Percentiles rank a stretch among this genome's conserved stretches.
Evolutionary conservation across 2,329 filamentous ascomycete genomes (phyloP).

Genomic region (Fusarium sp.): DNA sequence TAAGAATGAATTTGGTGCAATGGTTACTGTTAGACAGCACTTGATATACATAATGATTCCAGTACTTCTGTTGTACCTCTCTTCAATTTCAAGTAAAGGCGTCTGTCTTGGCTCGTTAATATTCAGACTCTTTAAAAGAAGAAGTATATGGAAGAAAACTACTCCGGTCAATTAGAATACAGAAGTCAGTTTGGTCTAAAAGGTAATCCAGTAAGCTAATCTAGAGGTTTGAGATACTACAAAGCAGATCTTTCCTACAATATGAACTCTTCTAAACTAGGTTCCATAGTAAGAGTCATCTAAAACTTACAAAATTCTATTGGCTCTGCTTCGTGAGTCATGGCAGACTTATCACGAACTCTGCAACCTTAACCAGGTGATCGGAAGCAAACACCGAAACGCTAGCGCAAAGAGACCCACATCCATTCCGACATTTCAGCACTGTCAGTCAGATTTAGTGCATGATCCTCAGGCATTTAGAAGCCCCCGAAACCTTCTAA

Average conservation of each 20-base stretch:
- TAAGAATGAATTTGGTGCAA: accelerated
- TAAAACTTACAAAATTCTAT: accelerated
- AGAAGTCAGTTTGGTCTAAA: accelerated
- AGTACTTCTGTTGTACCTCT: accelerated
- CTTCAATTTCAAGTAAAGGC: accelerated
- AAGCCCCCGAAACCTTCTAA: background rate
- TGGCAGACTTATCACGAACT: background rate
- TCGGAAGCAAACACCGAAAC: background rate
- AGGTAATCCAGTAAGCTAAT: background rate
- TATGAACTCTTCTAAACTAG: background rate
- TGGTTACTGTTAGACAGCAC: accelerated
- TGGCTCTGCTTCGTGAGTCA: background rate
- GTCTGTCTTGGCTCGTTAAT: accelerated
- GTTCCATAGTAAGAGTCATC: accelerated
- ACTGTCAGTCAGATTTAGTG: background rate
- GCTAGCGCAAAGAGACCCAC: background rate
- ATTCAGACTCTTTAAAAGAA: accelerated
- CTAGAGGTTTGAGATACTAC: accelerated
- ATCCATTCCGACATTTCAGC: background rate
- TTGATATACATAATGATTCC: accelerated
- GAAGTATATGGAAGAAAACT: accelerated
- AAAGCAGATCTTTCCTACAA: background rate
- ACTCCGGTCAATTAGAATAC: accelerated
- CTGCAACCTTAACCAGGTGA: background rate
- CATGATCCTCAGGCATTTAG: background rate